These are phyloP conservation scores for Colletotrichum sp. DNA, from an alignment of 2,329 filamentous ascomycete genomes.

Conservation along the genomic window DNA sequence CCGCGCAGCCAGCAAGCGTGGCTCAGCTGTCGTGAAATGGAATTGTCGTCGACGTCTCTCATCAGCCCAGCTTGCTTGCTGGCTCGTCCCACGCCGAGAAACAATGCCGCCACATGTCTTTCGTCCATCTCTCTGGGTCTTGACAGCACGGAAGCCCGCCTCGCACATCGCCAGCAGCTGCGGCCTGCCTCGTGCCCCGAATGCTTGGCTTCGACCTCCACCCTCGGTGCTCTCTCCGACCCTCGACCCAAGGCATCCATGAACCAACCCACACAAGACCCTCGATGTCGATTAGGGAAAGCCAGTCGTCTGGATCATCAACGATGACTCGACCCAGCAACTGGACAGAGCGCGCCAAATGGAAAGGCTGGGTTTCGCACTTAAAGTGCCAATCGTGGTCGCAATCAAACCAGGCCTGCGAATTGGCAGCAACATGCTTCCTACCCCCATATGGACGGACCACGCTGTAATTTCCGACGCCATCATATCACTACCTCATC, in stretches of 20 bases:
- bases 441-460: not conserved
- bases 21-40: not conserved
- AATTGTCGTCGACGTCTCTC: not conserved
- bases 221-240: not conserved
- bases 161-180: not conserved
- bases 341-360: slow-evolving; percentile 15
- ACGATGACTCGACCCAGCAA: slow-evolving; percentile 8
- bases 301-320: not conserved
- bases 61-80: not conserved
- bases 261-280: not conserved
- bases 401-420: slow-evolving; percentile 10
- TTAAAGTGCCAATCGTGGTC: not conserved
- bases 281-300: not conserved
- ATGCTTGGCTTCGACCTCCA: not conserved
- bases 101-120: not conserved
- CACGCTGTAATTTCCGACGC: slow-evolving; percentile 19
- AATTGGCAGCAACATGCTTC: slow-evolving; percentile 6
- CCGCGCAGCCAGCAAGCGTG: not conserved
- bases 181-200: not conserved
- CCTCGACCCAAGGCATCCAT: not conserved
- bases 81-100: not conserved
- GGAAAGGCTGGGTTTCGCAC: not conserved
- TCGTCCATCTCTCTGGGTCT: not conserved
- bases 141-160: not conserved
- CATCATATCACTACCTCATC: slow-evolving; percentile 18